A percentile compares a stretch with the other conserved stretches of the same genome.
Conservation (phyloP, 306 rosid species). For the Pterocarpus santalinus region DNA sequence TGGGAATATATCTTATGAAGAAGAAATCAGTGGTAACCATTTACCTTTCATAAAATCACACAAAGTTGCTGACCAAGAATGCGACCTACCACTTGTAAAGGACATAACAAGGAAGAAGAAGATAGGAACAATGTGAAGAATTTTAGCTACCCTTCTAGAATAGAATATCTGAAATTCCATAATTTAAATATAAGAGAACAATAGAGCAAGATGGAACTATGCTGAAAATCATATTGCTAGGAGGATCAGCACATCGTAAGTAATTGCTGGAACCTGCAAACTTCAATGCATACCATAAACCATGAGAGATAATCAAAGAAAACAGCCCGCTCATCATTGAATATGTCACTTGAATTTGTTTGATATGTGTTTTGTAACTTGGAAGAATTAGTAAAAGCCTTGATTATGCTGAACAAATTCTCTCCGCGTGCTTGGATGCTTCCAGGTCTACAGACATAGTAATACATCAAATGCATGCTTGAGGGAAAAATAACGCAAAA, state of each 20-base stretch:
- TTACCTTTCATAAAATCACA: conserved; percentile 85
- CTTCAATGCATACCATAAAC: conserved; percentile 84
- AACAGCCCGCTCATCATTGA: conserved; percentile 71
- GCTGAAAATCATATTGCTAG: conserved; percentile 40
- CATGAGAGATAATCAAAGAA: conserved; percentile 91
- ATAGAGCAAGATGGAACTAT: conserved; percentile 27
- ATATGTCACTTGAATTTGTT: conserved; percentile 55
- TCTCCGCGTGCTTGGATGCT: conserved; percentile 99
- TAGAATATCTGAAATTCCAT: conserved; percentile 76
- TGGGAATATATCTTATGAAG: conserved; percentile 35
- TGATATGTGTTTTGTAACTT: conserved; percentile 65
- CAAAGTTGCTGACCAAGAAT: conserved; percentile 65
- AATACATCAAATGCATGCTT: conserved; percentile 57
- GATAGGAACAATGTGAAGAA: conserved; percentile 87
- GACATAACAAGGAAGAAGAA: conserved; percentile 68
- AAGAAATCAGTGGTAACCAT: conserved; percentile 29
- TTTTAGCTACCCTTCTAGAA: conserved; percentile 76
- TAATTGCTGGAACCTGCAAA: conserved; percentile 37
- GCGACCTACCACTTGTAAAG: conserved; percentile 52
- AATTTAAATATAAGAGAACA: conserved; percentile 36
- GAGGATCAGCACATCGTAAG: conserved; percentile 39
- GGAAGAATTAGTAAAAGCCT: conserved; percentile 83
- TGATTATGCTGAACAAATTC: conserved; percentile 84
- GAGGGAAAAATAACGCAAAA: conserved; percentile 37
- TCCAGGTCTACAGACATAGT: conserved; percentile 81